Evolutionary conservation across 2,329 filamentous ascomycete species (phyloP).

Genomic region (Phialophora tarda): DNA sequence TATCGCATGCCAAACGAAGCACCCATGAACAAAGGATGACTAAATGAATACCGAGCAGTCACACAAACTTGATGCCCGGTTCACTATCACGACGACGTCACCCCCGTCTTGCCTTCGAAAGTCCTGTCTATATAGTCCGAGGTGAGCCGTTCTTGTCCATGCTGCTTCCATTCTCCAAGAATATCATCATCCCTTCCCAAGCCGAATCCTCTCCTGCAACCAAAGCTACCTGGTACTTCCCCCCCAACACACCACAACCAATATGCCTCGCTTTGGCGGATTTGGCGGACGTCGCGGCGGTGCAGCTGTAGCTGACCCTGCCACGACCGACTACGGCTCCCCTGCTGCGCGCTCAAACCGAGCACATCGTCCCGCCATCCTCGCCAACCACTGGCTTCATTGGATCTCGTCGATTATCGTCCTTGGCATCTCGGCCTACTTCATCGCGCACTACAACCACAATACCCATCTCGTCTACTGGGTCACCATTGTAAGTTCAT

Average conservation of each 20-base stretch:
- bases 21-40: not conserved
- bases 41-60: not conserved
- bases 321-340: not conserved
- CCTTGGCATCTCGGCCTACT: conserved; percentile 18
- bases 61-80: not conserved
- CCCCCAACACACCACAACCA: not conserved
- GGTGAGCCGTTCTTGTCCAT: not conserved
- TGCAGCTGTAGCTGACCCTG: not conserved
- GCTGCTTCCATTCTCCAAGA: not conserved
- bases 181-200: not conserved
- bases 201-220: not conserved
- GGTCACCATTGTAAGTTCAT: not conserved
- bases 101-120: not conserved
- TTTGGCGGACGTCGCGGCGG: not conserved
- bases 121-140: not conserved
- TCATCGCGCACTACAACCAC: conserved; percentile 3
- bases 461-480: not conserved
- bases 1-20: not conserved
- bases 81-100: conserved; percentile 1
- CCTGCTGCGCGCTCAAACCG: not conserved
- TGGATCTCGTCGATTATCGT: conserved; percentile 18
- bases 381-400: conserved; percentile 16
- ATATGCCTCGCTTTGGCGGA: not conserved
- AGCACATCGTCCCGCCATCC: conserved; percentile 8
- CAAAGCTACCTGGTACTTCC: not conserved